A percentile compares a stretch with the other conserved stretches of the same genome.
These are phyloP conservation scores for Geotrichum carabidarum DNA, from an alignment of 1,139 yeast species.

Conservation along the genomic window DNA sequence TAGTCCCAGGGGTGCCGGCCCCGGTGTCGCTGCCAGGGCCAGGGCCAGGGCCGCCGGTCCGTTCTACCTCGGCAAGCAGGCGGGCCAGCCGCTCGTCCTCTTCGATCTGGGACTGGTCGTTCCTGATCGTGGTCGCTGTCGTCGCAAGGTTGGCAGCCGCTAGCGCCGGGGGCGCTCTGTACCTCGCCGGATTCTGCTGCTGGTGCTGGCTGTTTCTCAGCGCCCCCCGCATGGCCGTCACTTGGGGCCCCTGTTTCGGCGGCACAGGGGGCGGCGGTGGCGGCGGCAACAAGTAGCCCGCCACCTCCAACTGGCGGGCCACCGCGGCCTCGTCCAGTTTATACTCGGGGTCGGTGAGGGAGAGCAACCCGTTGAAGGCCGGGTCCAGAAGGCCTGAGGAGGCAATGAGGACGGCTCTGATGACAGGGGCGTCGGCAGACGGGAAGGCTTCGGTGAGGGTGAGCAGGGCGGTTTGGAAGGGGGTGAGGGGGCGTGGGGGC, in stretches of 20 bases:
- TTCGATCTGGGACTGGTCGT: conserved; percentile 45
- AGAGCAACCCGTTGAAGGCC: conserved; percentile 82
- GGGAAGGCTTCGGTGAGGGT: conserved; percentile 80
- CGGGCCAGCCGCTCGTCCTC: conserved; percentile 85
- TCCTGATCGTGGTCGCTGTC: conserved; percentile 16
- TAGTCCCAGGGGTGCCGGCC: conserved; percentile 24
- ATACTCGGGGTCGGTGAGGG: conserved; percentile 69
- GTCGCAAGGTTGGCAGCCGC: conserved; percentile 3
- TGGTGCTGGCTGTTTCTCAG: conserved; percentile 8
- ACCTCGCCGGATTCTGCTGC: conserved; percentile 12
- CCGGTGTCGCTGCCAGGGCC: conserved; percentile 25
- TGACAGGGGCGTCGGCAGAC: conserved; percentile 57
- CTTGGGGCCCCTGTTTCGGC: conserved; percentile 32
- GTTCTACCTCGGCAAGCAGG: conserved; percentile 68
- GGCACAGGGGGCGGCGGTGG: conserved; percentile 32
- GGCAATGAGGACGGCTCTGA: conserved; percentile 80
- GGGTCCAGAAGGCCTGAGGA: conserved; percentile 74
- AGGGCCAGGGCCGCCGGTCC: conserved; percentile 14
- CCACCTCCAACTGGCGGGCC: too few species aligned
- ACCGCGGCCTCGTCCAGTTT: conserved; percentile 52
- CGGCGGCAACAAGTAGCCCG: background rate
- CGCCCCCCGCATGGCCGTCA: conserved; percentile 30
- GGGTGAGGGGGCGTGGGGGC: conserved; percentile 66
- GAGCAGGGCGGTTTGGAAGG: conserved; percentile 48
- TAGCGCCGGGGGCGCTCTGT: conserved; percentile 13